phyloP scores from a whole-genome alignment of 202 grass and related monocot species.

The Zizania palustris region DNA sequence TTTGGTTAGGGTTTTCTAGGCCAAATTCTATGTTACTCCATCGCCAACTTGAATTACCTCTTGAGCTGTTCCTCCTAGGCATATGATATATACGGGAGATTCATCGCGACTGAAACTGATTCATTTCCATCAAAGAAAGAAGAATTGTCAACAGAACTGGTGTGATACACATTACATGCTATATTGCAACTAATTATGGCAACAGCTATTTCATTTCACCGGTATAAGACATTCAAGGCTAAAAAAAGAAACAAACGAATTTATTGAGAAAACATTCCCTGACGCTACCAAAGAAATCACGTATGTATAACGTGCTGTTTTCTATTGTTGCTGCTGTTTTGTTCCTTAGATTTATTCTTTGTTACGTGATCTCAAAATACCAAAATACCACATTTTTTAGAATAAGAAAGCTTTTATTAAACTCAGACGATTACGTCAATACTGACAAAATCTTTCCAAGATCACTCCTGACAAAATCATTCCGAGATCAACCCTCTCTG shows the following conservation, averaged over 20 bases:
- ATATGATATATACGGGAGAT: neutral
- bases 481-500: too few species aligned
- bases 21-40: too few species aligned
- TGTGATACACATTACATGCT: slow-evolving; percentile 31
- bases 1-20: too few species aligned
- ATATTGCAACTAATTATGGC: slow-evolving; percentile 1
- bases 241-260: slow-evolving; percentile 26
- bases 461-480: too few species aligned
- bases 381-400: neutral
- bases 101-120: neutral
- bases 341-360: slow-evolving; percentile 41
- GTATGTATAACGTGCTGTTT: slow-evolving; percentile 5
- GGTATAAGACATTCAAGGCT: slow-evolving; percentile 27
- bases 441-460: too few species aligned
- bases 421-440: too few species aligned
- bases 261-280: slow-evolving; percentile 46
- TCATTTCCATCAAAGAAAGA: slow-evolving; percentile 3
- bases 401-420: too few species aligned
- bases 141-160: slow-evolving; percentile 20
- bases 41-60: too few species aligned
- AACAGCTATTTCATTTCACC: slow-evolving; percentile 34
- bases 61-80: neutral
- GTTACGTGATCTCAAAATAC: slow-evolving; percentile 26
- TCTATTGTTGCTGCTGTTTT: neutral
- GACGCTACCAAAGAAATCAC: neutral